Base-by-base conservation (phyloP, 1,284 basidiomycete genomes). In the Ceratobasidium sp. region DNA sequence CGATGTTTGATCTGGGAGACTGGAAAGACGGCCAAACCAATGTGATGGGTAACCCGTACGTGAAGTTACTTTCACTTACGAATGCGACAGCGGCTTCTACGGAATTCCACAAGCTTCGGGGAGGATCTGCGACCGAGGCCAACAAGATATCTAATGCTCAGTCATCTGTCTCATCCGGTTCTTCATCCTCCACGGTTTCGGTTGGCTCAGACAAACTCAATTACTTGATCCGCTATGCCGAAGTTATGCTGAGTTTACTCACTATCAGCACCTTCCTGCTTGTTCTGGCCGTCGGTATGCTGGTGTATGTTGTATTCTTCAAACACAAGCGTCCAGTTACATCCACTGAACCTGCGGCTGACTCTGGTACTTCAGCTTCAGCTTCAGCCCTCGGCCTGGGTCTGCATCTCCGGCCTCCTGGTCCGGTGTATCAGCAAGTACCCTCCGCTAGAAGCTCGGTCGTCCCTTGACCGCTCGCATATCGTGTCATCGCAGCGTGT, bases 1-100 rank as follows among this genome's bases (percentile, higher is more conserved):
- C 93, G 20, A 85, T 96, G 74, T 96, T 95, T 82, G 92, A 96
- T 83, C 94, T 94, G 81, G 94, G 94, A n/a, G 92, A 94, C 83
- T 94, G 90, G 80, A 88, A 90, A 80, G 82, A 86, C 20, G 84
- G 86, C 3, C 69, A 69, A 37, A 74, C 68, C 33, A 45, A 45
- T 23, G 20, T 15, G 2, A 90, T 90, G 89, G 91, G 79, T 3
- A 60, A 78, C 81, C 93, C 93, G 2, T 94, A 91, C 82, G 87
- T 94, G 83, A 90, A 91, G 83, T 83, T 94, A 49, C 86, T 94
- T 76, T 85, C 92, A 26, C 85, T 94, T 71, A 84, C 91, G 75
- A 86, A 93, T 81, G 89, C 92, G 31, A 85, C 90, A 80, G 82
- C 89, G 76, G 93, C 91, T 31, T 93, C 92, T 17, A 80, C 84